These are phyloP conservation scores for Toxicodendron radicans DNA, from an alignment of 345 rosid species.

Conservation along the genomic window DNA sequence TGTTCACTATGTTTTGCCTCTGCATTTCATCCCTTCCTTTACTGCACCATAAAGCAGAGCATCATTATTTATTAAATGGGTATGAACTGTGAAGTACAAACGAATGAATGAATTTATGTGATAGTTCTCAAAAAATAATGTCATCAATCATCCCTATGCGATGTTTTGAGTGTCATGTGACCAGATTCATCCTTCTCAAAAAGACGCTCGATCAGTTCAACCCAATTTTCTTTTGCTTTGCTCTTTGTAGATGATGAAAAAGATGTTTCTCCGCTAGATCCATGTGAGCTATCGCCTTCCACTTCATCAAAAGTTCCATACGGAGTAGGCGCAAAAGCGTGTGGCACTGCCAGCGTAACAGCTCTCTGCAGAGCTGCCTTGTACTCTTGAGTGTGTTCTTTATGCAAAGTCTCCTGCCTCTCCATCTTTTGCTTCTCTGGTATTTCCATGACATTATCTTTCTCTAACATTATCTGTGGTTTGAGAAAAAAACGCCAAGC, in stretches of 20 bases:
- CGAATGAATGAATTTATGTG: conserved; percentile 19
- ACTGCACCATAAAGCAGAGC: background rate
- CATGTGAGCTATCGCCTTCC: conserved; percentile 37
- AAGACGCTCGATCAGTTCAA: conserved; percentile 66
- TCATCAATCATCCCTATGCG: conserved; percentile 28
- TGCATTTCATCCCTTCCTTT: background rate
- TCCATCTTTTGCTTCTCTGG: conserved; percentile 88
- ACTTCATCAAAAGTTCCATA: conserved; percentile 81
- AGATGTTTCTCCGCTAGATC: conserved; percentile 42
- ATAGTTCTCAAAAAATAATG: background rate
- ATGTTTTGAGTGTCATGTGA: conserved; percentile 49
- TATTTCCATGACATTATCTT: conserved; percentile 60
- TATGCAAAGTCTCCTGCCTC: conserved; percentile 67
- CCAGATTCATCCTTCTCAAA: conserved; percentile 71
- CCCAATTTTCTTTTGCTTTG: conserved; percentile 59
- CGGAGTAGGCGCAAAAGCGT: conserved; percentile 55
- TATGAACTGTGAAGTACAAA: conserved; percentile 20
- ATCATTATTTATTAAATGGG: background rate
- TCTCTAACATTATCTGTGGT: conserved; percentile 71
- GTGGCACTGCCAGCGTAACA: conserved; percentile 72
- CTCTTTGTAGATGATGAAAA: conserved; percentile 28
- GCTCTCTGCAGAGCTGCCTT: conserved; percentile 87
- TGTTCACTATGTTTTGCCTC: too few species aligned
- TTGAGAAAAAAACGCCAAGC: background rate
- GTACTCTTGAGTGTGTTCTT: conserved; percentile 71